phyloP scores from a whole-genome alignment of 2,329 filamentous ascomycete species.

The Pseudonectria buxi region DNA sequence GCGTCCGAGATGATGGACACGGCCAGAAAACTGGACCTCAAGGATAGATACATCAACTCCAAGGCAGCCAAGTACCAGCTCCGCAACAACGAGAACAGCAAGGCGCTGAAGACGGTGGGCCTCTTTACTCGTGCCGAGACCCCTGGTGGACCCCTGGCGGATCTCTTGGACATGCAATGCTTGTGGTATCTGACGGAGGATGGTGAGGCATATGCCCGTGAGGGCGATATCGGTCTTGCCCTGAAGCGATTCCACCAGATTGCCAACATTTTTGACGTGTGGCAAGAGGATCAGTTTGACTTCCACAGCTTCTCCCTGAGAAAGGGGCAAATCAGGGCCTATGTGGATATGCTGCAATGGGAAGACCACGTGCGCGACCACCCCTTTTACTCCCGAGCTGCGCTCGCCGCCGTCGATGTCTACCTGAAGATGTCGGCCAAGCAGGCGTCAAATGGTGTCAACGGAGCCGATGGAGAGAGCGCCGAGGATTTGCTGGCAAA shows the following conservation, averaged over 20 bases:
- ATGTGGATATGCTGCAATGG: conserved; percentile 95
- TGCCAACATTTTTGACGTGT: conserved; percentile 89
- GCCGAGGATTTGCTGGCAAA: conserved; percentile 59
- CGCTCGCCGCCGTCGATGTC: conserved; percentile 71
- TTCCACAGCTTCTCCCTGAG: conserved; percentile 97
- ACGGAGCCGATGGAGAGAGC: conserved; percentile 44
- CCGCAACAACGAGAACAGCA: conserved; percentile 83
- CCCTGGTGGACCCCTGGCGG: conserved; percentile 76
- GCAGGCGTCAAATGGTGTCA: conserved; percentile 58
- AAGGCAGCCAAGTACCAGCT: conserved; percentile 97
- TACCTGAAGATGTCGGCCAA: conserved; percentile 76
- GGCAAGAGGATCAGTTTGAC: conserved; percentile 98
- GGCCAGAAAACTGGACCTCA: conserved; percentile 76
- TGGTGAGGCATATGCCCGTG: conserved; percentile 78
- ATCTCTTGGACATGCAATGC: conserved; percentile 97
- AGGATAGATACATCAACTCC: conserved; percentile 96
- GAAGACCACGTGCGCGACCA: conserved; percentile 87
- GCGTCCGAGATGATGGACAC: conserved; percentile 84
- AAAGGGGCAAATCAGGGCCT: conserved; percentile 91
- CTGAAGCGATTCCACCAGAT: conserved; percentile 88
- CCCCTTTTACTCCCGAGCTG: conserved; percentile 83
- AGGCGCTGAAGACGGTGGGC: conserved; percentile 79
- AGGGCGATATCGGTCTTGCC: conserved; percentile 75
- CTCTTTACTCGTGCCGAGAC: conserved; percentile 92
- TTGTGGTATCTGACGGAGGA: conserved; percentile 97